phyloP scores from a whole-genome alignment of 257 asterid genomes.

The Ballota nigra region DNA sequence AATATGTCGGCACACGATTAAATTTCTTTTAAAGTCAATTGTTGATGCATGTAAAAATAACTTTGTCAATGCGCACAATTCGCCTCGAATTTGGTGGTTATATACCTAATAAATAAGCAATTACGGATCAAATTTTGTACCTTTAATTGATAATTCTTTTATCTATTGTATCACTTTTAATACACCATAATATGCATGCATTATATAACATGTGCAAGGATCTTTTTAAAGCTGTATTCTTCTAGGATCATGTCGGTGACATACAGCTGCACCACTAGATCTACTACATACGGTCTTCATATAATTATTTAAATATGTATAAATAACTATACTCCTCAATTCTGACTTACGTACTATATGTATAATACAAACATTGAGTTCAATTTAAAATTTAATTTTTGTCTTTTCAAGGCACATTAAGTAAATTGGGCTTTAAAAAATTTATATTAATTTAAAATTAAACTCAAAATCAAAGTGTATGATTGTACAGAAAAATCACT shows the following conservation, averaged over 20 bases:
- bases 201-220: conserved; percentile 14
- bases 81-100: conserved; percentile 19
- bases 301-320: not conserved
- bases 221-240: not conserved
- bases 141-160: no score
- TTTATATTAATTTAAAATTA: no score
- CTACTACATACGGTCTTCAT: not conserved
- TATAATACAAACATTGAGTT: not conserved
- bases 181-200: not conserved
- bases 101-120: no score
- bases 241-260: not conserved
- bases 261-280: not conserved
- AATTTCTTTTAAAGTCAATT: conserved; percentile 7
- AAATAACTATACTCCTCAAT: not conserved
- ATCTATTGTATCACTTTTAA: no score
- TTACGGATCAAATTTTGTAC: no score
- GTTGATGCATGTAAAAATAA: conserved; percentile 10
- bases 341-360: not conserved
- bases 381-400: no score
- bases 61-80: not conserved
- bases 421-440: no score
- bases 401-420: no score
- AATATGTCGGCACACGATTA: not conserved
- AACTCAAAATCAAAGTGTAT: no score
- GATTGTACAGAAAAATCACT: no score